Base-by-base conservation (phyloP, 2,329 filamentous ascomycete genomes). In the Beauveria pseudobassiana region DNA sequence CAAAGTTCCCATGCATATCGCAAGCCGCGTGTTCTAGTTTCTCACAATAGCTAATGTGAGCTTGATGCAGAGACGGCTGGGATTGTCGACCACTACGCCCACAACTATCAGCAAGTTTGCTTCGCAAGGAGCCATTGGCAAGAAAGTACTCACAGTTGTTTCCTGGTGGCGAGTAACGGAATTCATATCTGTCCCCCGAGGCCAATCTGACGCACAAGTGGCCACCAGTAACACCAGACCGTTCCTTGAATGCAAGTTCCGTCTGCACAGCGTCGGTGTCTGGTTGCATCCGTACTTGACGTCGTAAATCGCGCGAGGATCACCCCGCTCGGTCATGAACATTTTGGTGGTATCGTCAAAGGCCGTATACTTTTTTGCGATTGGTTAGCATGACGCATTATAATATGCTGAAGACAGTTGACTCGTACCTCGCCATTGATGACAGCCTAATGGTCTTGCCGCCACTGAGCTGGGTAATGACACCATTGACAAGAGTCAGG, bases 331-430 rank as follows among this genome's bases (percentile, higher is more conserved):
- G 2, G 77, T 79, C 74, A 78, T 78, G 69, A 79, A 79, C 66
- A 78, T 72, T 67, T 79, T 79, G 46, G 77, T 79, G 3, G 77
- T 79, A 65, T 79, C 76, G 65, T 79, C 77, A 34, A 70, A 68
- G n/a, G 67, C 66, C 24, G 74, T 72, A 63, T 77, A 77, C 76
- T 77, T 7, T 12, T 42, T 45, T 12, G 9, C 9, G 1, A 22
- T 46, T 22, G 4, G 8, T 6, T 22, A 59, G 22, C 34, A 50
- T 3, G 30, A 10, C 9, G n/a, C 3, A 51, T 10, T 45, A 10
- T 22, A 7, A 9, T 42, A 30, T 7, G 49, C 3, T 24, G 20
- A 45, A 64, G 7, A 30, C 12, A 16, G 6, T 14, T 3, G 26
- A 26, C 1, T 43, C 51, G 12, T 70, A 77, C 76, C 69, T 79